Evolutionary conservation across 371 early-diverging fungal genomes (phyloP).

Genomic region (Rhizopus stolonifer): DNA sequence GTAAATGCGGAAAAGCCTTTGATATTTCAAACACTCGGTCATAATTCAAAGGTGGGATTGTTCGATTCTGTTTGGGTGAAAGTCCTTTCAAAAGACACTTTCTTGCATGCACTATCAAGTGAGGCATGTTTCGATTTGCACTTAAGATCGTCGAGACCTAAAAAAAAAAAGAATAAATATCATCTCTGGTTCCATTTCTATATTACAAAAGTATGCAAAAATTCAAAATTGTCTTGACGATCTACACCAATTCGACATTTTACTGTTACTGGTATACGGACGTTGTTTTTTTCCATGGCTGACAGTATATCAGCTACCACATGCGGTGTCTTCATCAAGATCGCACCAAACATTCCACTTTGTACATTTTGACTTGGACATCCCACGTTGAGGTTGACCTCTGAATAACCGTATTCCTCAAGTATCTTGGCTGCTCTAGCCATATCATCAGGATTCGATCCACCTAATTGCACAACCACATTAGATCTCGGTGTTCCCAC

Average conservation of each 20-base stretch:
- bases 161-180: not conserved
- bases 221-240: slow-evolving; percentile 63
- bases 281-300: slow-evolving; percentile 52
- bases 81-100: slow-evolving; percentile 84
- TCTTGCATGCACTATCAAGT: slow-evolving; percentile 85
- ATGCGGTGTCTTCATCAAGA: slow-evolving; percentile 72
- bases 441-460: slow-evolving; percentile 54
- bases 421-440: slow-evolving; percentile 52
- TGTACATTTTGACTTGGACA: slow-evolving; percentile 76
- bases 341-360: slow-evolving; percentile 70
- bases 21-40: slow-evolving; percentile 71
- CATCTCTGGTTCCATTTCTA: not conserved
- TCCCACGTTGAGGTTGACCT: slow-evolving; percentile 76
- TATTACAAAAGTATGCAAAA: slow-evolving; percentile 59
- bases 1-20: slow-evolving; percentile 61
- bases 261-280: slow-evolving; percentile 62
- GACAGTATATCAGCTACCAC: slow-evolving; percentile 58
- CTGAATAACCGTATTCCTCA: slow-evolving; percentile 50
- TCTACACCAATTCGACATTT: slow-evolving; percentile 82
- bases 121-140: slow-evolving; percentile 30
- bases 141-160: slow-evolving; percentile 41
- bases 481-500: slow-evolving; percentile 54
- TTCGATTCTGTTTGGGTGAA: slow-evolving; percentile 84
- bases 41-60: slow-evolving; percentile 78
- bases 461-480: slow-evolving; percentile 66